These are phyloP conservation scores for Diplosphaera chodatii DNA, from an alignment of 139 green algal genomes.

Conservation along the genomic window DNA sequence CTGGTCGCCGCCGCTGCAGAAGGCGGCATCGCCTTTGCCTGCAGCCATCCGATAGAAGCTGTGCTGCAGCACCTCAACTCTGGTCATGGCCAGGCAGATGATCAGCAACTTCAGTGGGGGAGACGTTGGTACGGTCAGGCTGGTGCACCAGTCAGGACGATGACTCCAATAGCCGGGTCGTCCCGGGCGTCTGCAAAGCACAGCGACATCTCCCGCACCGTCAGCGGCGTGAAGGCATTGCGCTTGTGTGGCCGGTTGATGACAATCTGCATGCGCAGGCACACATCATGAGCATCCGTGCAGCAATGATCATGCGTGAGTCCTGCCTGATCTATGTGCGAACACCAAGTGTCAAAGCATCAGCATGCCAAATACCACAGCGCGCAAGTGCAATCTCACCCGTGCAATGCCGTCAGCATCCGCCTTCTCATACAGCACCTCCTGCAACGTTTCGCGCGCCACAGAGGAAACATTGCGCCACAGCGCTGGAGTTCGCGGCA, in stretches of 20 bases:
- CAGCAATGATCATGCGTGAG: background rate
- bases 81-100: background rate
- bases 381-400: too few relatives aligned
- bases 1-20: conserved; percentile 97
- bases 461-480: conserved; percentile 54
- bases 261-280: conserved; percentile 90
- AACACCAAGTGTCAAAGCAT: too few relatives aligned
- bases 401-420: conserved; percentile 82
- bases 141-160: conserved; percentile 95
- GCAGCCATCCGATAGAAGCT: conserved; percentile 1
- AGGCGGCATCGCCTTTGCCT: conserved; percentile 76
- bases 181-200: conserved; percentile 88
- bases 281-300: background rate
- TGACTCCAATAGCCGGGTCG: conserved; percentile 79
- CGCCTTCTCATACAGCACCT: conserved; percentile 85
- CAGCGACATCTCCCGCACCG: conserved; percentile 80
- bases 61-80: background rate
- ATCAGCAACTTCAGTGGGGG: too few relatives aligned
- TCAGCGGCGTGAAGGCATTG: conserved; percentile 94
- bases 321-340: too few relatives aligned
- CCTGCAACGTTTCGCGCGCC: conserved; percentile 46
- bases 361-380: too few relatives aligned
- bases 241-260: conserved; percentile 91
- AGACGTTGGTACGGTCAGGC: too few relatives aligned
- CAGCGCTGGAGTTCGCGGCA: conserved; percentile 44